phyloP scores from a whole-genome alignment of 768 basidiomycete genomes.

The Boletus fagicola region DNA sequence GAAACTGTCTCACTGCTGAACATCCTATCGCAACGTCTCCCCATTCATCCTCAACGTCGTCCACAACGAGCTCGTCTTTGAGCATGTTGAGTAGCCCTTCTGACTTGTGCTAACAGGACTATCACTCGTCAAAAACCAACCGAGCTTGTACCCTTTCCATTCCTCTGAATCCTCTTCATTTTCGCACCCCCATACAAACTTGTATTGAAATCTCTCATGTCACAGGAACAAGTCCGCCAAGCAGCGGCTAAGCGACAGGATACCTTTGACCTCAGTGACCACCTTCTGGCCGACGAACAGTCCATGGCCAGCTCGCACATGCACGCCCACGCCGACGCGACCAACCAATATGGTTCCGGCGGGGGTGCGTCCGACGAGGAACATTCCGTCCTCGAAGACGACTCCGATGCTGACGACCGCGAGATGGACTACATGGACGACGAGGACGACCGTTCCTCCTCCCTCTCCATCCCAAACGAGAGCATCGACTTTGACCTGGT shows the following conservation, averaged over 20 bases:
- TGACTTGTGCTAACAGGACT: not conserved
- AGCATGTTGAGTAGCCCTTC: conserved; percentile 18
- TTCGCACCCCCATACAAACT: conserved; percentile 1
- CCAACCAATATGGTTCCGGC: conserved; percentile 34
- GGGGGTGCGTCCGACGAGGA: conserved; percentile 63
- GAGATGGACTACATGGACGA: conserved; percentile 68
- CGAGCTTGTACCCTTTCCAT: not conserved
- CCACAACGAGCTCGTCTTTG: conserved; percentile 14
- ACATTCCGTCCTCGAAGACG: conserved; percentile 84
- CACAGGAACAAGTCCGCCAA: conserved; percentile 28
- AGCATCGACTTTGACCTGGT: conserved; percentile 93
- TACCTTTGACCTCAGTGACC: conserved; percentile 70
- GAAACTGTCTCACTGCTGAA: not conserved
- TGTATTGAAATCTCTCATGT: conserved; percentile 19
- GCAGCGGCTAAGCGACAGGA: conserved; percentile 45
- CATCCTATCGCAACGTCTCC: not conserved
- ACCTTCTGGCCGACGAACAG: conserved; percentile 54
- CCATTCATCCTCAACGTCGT: conserved; percentile 6
- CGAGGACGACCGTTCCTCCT: conserved; percentile 76
- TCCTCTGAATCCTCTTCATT: not conserved
- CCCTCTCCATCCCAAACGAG: conserved; percentile 85
- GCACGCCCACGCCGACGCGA: conserved; percentile 48
- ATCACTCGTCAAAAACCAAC: not conserved
- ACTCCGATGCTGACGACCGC: conserved; percentile 70
- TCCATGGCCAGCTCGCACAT: conserved; percentile 44